Evolutionary conservation across 345 rosid species (phyloP).

Genomic region (Euclidium syriacum): DNA sequence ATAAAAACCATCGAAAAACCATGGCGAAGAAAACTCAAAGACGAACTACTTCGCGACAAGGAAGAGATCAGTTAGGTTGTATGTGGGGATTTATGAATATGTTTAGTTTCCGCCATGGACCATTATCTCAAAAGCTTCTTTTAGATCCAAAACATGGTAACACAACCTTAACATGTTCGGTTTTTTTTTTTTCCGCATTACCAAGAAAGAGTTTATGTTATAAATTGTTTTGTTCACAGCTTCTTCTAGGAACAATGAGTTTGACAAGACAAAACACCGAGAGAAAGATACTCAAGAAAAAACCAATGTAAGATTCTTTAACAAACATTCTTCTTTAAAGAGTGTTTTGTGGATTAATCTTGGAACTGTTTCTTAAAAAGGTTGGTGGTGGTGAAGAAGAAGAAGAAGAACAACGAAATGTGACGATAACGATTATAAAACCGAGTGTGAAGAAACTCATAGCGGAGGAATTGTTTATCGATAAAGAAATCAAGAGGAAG

Average conservation of each 20-base stretch:
- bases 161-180: slow-evolving; percentile 14
- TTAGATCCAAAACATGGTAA: slow-evolving; percentile 42
- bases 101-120: slow-evolving; percentile 68
- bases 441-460: slow-evolving; percentile 92
- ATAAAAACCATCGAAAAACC: background rate
- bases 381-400: too few species aligned
- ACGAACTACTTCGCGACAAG: slow-evolving; percentile 39
- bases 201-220: background rate
- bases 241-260: slow-evolving; percentile 33
- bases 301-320: slow-evolving; percentile 44
- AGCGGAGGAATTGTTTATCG: slow-evolving; percentile 76
- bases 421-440: slow-evolving; percentile 34
- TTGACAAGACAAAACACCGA: slow-evolving; percentile 24
- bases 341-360: slow-evolving; percentile 10
- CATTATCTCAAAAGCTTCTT: slow-evolving; percentile 59
- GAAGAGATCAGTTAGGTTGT: slow-evolving; percentile 73
- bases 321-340: background rate
- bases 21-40: slow-evolving; percentile 38
- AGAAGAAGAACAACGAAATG: slow-evolving; percentile 41
- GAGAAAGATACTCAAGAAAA: slow-evolving; percentile 38
- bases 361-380: slow-evolving; percentile 37
- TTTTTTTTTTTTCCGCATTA: background rate
- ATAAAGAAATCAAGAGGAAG: slow-evolving; percentile 38
- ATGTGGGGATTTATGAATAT: slow-evolving; percentile 88
- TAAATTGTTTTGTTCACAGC: slow-evolving; percentile 38